Evolutionary conservation across 257 asterid genomes (phyloP), one percentile per base, ranked within the genome.

Genomic region (Penstemon barbatus): DNA sequence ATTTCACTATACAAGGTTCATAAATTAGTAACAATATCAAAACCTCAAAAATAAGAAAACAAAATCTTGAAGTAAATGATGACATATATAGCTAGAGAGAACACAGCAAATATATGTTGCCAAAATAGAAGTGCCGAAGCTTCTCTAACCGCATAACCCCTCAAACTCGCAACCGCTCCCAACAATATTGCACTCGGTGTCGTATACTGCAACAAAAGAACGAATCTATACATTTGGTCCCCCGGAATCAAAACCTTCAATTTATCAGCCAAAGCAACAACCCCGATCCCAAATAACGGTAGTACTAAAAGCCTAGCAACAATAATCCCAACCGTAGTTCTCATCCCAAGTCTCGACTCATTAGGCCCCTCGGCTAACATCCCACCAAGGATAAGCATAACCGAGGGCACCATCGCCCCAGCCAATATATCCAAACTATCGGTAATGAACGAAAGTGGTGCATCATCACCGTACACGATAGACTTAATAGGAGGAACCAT

Each of bases 291-390:
- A 48, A 90, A 38, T 71, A 83, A 60, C 5, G 96, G 99, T 41
- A 87, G 89, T 38, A 92, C 79, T 75, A 89, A 57, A 46, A 91
- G 95, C 41, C 97, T 85, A 1, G 95, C 91, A 13, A 89, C 73
- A 6, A 80, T 84, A 12, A 91, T 77, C 0, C 96, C 96, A 38
- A 85, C 65, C 6, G 91, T 88, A 7, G 97, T 93, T 56, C 92
- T 43, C 12, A 74, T 38, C 46, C 97, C 99, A 3, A 93, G 92
- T 72, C 77, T 81, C 3, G 99, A 90, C 75, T 84, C 88, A 36
- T 82, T 83, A 6, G 95, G 96, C 71, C 97, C 98, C 82, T 93
- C 97, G 4, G 96, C 96, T 12, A 93, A 84, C 95, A 88, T 93
- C 67, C 96, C 98, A 70, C 99, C 99, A 33, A 93, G 92, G 74